Evolutionary conservation across 192 early-diverging fungal genomes (phyloP).

Genomic region (Coemansia sp.): DNA sequence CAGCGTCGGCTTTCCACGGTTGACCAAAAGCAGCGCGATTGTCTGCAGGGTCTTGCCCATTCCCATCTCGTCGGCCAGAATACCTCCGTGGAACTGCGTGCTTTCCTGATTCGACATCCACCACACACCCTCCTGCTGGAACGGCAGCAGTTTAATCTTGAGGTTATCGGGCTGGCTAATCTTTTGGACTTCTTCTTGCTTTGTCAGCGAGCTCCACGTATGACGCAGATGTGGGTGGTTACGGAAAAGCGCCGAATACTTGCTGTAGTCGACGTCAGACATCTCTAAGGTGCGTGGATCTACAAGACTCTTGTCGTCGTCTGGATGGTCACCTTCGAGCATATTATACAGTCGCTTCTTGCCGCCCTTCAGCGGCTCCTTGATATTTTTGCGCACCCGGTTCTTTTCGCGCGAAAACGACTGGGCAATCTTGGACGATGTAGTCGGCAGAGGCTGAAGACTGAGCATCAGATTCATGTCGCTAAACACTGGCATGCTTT

Average conservation of each 20-base stretch:
- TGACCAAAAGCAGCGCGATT: constrained; percentile 72
- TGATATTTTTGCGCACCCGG: constrained; percentile 10
- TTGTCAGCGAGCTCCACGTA: constrained; percentile 31
- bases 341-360: constrained; percentile 15
- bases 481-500: constrained; percentile 37
- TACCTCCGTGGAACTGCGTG: constrained; percentile 70
- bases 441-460: neutral
- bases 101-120: constrained; percentile 84
- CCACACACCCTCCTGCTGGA: constrained; percentile 79
- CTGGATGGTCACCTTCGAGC: constrained; percentile 29
- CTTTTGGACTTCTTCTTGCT: constrained; percentile 4
- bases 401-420: neutral
- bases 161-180: constrained; percentile 66
- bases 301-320: constrained; percentile 3
- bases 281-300: constrained; percentile 23
- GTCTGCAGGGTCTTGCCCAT: constrained; percentile 95
- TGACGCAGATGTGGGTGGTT: constrained; percentile 41
- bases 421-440: neutral
- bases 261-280: constrained; percentile 40
- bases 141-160: constrained; percentile 76
- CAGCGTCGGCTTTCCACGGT: constrained; percentile 67
- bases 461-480: constrained; percentile 33
- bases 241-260: constrained; percentile 21
- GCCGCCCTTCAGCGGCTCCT: neutral
- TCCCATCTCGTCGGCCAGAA: constrained; percentile 87